phyloP scores from a whole-genome alignment of 768 basidiomycete genomes.

The Paxillus rubicundulus region DNA sequence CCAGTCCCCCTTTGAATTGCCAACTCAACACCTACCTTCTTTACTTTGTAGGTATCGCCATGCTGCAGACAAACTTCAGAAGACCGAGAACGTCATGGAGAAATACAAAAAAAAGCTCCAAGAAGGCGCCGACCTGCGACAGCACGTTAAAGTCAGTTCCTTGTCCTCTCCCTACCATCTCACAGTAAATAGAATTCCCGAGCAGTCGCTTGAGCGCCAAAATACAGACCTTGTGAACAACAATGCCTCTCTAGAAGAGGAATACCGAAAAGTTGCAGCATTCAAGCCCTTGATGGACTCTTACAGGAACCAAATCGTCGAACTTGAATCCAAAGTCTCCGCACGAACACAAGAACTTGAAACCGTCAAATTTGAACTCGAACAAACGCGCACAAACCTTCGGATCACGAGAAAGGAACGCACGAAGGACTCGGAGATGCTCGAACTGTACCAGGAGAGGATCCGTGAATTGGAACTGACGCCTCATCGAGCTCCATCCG shows the following conservation, averaged over 20 bases:
- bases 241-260: conserved; percentile 89
- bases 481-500: conserved; percentile 47
- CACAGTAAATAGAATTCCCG: neutral
- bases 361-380: conserved; percentile 69
- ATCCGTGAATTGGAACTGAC: conserved; percentile 82
- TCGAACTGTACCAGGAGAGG: conserved; percentile 88
- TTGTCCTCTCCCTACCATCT: neutral
- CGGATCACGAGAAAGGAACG: conserved; percentile 69
- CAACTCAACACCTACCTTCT: neutral
- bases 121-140: conserved; percentile 86
- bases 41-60: conserved; percentile 69
- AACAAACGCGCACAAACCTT: conserved; percentile 67
- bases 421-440: conserved; percentile 74
- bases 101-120: conserved; percentile 99
- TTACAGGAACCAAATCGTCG: conserved; percentile 82
- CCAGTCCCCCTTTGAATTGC: neutral
- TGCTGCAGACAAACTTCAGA: conserved; percentile 87
- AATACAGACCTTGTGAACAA: conserved; percentile 90
- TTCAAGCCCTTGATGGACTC: conserved; percentile 90
- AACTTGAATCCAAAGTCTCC: conserved; percentile 73
- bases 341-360: conserved; percentile 69
- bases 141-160: conserved; percentile 69
- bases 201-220: conserved; percentile 84
- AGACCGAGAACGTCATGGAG: conserved; percentile 96
- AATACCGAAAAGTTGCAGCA: conserved; percentile 80